A percentile compares a stretch with the other conserved stretches of the same genome.
Conservation (phyloP, 192 early-diverging fungal genomes). For the Martensiomyces pterosporus region DNA sequence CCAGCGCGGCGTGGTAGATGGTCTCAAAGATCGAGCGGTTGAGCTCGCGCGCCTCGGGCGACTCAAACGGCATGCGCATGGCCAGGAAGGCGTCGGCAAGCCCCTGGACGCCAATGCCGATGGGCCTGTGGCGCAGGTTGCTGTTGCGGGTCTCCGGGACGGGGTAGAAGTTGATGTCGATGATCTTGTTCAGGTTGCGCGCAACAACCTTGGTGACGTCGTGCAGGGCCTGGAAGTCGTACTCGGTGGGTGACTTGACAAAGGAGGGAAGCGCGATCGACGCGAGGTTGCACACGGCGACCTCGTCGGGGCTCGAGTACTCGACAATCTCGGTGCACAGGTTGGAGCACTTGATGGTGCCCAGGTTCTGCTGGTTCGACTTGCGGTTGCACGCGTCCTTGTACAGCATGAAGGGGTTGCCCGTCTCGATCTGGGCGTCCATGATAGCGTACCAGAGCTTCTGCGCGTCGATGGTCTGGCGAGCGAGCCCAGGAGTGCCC, state of each 20-base stretch:
- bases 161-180: slow-evolving; percentile 96
- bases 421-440: slow-evolving; percentile 96
- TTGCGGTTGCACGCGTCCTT: slow-evolving; percentile 99
- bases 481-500: slow-evolving; percentile 67
- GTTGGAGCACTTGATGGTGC: slow-evolving; percentile 98
- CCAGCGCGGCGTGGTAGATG: slow-evolving; percentile 91
- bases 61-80: slow-evolving; percentile 94
- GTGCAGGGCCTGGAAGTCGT: slow-evolving; percentile 83
- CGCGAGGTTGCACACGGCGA: slow-evolving; percentile 97
- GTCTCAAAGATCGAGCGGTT: slow-evolving; percentile 94
- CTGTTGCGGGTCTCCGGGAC: slow-evolving; percentile 80
- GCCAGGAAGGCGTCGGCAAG: slow-evolving; percentile 95
- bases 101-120: slow-evolving; percentile 98
- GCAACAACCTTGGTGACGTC: slow-evolving; percentile 84
- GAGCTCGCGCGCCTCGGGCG: slow-evolving; percentile 70
- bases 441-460: slow-evolving; percentile 97
- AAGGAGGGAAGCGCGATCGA: slow-evolving; percentile 88
- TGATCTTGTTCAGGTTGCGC: slow-evolving; percentile 93
- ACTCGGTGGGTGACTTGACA: slow-evolving; percentile 64
- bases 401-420: slow-evolving; percentile 97
- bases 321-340: slow-evolving; percentile 98
- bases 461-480: slow-evolving; percentile 92
- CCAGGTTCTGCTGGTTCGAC: slow-evolving; percentile 98
- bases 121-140: slow-evolving; percentile 94
- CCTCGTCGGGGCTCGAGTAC: slow-evolving; percentile 92